A percentile compares a stretch with the other conserved stretches of the same genome.
Evolutionary conservation across 306 rosid species (phyloP).

Genomic region (Quercus mongolica): DNA sequence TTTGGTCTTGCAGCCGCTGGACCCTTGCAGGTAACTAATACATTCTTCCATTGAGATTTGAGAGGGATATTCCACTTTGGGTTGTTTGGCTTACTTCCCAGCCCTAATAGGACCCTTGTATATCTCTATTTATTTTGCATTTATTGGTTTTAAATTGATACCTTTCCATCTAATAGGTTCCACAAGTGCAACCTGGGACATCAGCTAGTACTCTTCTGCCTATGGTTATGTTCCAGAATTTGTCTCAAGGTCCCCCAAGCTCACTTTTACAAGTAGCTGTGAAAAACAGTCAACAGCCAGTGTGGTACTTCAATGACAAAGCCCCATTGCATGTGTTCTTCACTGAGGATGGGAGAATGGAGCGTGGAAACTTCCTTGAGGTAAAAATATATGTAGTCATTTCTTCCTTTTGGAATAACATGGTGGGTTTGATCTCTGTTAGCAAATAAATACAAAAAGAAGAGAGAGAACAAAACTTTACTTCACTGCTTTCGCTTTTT

Average conservation of each 20-base stretch:
- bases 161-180: conserved; percentile 55
- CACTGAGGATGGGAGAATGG: conserved; percentile 96
- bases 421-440: neutral
- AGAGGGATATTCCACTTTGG: neutral
- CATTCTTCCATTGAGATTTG: neutral
- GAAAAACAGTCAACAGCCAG: conserved; percentile 91
- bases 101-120: neutral
- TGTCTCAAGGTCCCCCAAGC: conserved; percentile 98
- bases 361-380: conserved; percentile 88
- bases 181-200: conserved; percentile 77
- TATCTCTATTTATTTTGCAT: neutral
- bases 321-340: conserved; percentile 65
- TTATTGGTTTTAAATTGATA: conserved; percentile 13
- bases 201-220: conserved; percentile 71
- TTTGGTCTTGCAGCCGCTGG: conserved; percentile 98
- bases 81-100: neutral
- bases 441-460: neutral
- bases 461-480: neutral
- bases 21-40: conserved; percentile 66
- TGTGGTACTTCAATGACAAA: conserved; percentile 90
- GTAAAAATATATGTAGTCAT: conserved; percentile 34
- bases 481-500: neutral
- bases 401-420: conserved; percentile 2
- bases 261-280: conserved; percentile 88
- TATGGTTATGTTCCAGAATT: conserved; percentile 85